These are phyloP conservation scores for Huntiella abstrusa DNA, from an alignment of 2,329 filamentous ascomycete species.

Conservation along the genomic window DNA sequence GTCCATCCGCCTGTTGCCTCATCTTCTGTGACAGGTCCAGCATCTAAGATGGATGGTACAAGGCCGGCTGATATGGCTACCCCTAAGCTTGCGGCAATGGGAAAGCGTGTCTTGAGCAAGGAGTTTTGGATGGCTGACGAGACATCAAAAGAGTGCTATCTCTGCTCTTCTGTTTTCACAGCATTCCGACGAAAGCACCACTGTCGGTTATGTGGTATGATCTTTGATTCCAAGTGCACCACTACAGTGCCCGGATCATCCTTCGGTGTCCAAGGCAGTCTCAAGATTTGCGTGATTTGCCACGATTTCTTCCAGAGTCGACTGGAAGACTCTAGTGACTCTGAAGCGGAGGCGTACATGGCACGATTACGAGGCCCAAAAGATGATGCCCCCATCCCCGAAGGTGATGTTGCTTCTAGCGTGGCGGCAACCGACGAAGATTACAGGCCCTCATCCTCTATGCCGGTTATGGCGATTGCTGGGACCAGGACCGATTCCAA, in stretches of 20 bases:
- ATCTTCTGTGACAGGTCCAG: constrained; percentile 37
- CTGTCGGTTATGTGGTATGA: constrained; percentile 90
- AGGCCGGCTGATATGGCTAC: constrained; percentile 36
- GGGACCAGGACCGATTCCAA: constrained; percentile 63
- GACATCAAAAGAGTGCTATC: constrained; percentile 92
- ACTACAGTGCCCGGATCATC: constrained; percentile 71
- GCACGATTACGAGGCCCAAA: constrained; percentile 20
- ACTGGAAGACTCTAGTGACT: constrained; percentile 68
- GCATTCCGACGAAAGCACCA: constrained; percentile 94
- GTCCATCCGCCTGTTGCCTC: constrained; percentile 29
- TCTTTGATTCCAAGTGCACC: constrained; percentile 94
- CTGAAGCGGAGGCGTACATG: constrained; percentile 48
- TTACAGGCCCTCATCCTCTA: constrained; percentile 36
- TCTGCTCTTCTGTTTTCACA: constrained; percentile 75
- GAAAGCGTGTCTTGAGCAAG: constrained; percentile 73
- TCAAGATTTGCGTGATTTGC: constrained; percentile 86
- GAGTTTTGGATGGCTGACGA: constrained; percentile 99
- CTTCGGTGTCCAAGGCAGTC: constrained; percentile 68
- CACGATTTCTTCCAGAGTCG: constrained; percentile 69
- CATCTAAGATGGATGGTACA: constrained; percentile 43
- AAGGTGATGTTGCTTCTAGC: constrained; percentile 5
- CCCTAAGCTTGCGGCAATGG: constrained; percentile 49
- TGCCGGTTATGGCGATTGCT: constrained; percentile 53
- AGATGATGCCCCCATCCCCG: background rate
- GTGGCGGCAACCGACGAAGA: constrained; percentile 21